phyloP scores from a whole-genome alignment of 257 asterid species.

The Nyctanthes arbortristis region DNA sequence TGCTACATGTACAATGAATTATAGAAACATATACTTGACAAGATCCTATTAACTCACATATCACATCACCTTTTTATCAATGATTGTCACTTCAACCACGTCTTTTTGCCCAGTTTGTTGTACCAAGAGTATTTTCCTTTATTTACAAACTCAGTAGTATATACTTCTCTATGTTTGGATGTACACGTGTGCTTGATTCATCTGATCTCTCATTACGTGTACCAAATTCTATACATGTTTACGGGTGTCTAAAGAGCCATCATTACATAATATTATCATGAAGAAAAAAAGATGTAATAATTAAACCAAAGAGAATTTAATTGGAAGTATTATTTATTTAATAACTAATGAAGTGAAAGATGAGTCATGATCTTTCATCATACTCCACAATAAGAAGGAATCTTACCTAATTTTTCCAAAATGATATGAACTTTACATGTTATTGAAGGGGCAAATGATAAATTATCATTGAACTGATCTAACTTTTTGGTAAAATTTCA shows the following conservation, averaged over 20 bases:
- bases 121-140: too few relatives aligned
- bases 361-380: constrained; percentile 42
- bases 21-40: too few relatives aligned
- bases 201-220: too few relatives aligned
- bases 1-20: too few relatives aligned
- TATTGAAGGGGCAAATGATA: constrained; percentile 41
- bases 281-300: background rate
- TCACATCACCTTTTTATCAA: too few relatives aligned
- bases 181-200: too few relatives aligned
- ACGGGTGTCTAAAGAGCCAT: background rate
- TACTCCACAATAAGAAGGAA: constrained; percentile 30
- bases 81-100: too few relatives aligned
- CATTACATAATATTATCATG: background rate
- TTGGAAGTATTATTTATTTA: constrained; percentile 6
- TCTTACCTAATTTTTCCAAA: constrained; percentile 41
- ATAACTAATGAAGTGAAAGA: constrained; percentile 40
- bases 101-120: too few relatives aligned
- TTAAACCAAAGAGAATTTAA: constrained; percentile 10
- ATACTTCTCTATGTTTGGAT: too few relatives aligned
- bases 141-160: too few relatives aligned
- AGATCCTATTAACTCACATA: too few relatives aligned
- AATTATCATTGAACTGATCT: constrained; percentile 9
- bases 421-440: constrained; percentile 39
- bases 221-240: too few relatives aligned
- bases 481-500: background rate